Evolutionary conservation across 345 rosid species (phyloP).

Genomic region (Raphanus sativus): DNA sequence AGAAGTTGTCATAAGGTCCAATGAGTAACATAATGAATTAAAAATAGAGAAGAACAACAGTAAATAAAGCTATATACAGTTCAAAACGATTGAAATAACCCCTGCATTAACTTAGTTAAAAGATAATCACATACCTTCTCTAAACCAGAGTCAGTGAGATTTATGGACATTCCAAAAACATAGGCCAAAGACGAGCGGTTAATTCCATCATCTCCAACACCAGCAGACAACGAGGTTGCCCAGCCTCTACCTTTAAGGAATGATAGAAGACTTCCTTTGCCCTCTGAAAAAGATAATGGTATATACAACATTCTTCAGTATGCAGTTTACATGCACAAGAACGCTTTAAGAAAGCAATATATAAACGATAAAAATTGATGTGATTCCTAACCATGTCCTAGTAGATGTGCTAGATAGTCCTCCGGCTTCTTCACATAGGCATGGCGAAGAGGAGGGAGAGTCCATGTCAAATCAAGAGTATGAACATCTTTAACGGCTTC

Average conservation of each 20-base stretch:
- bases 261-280: conserved; percentile 88
- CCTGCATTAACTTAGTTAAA: not conserved
- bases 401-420: conserved; percentile 90
- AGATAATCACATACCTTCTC: conserved; percentile 53
- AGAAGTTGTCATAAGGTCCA: conserved; percentile 1
- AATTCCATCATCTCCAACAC: conserved; percentile 91
- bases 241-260: conserved; percentile 83
- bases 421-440: conserved; percentile 90
- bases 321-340: conserved; percentile 8
- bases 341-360: not conserved
- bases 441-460: conserved; percentile 83
- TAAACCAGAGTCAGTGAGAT: conserved; percentile 89
- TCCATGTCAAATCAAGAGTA: conserved; percentile 83
- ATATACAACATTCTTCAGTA: conserved; percentile 20
- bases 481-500: conserved; percentile 92
- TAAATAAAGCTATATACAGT: conserved; percentile 9
- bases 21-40: conserved; percentile 12
- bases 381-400: conserved; percentile 79
- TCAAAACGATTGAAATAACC: conserved; percentile 4
- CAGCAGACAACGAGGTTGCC: conserved; percentile 87
- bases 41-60: not conserved
- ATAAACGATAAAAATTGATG: conserved; percentile 9
- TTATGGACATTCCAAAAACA: conserved; percentile 80
- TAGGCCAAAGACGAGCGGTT: conserved; percentile 83
- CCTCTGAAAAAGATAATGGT: conserved; percentile 63